Conservation (phyloP, 768 basidiomycete species). For the Boletus reticuloceps region DNA sequence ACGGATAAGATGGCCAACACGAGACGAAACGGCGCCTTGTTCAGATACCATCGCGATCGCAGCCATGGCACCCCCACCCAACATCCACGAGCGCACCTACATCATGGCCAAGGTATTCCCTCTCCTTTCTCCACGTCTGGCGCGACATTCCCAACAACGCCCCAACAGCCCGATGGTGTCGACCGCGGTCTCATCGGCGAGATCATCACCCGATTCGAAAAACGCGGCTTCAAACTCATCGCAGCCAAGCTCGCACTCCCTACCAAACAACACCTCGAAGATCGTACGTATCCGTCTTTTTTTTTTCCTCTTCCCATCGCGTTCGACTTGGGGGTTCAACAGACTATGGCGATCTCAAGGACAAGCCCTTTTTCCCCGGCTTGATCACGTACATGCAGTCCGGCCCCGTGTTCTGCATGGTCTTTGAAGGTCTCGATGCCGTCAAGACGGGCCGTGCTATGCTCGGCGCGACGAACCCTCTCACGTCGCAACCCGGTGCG, state of each 20-base stretch:
- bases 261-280: constrained; percentile 81
- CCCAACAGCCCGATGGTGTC: constrained; percentile 93
- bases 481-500: constrained; percentile 81
- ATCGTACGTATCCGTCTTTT: constrained; percentile 47
- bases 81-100: constrained; percentile 82
- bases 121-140: neutral
- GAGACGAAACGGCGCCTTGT: neutral
- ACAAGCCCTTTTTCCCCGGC: constrained; percentile 94
- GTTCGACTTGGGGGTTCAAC: neutral
- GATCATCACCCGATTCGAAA: constrained; percentile 96
- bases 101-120: constrained; percentile 94
- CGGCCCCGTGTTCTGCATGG: constrained; percentile 95
- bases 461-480: constrained; percentile 97
- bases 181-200: constrained; percentile 93
- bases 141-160: too few species aligned
- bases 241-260: constrained; percentile 90
- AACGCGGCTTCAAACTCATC: constrained; percentile 96
- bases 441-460: constrained; percentile 95
- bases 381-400: constrained; percentile 95
- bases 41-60: constrained; percentile 42
- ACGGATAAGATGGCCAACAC: constrained; percentile 36
- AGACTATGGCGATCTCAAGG: constrained; percentile 97
- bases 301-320: neutral
- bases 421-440: constrained; percentile 91
- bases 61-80: constrained; percentile 26